These are phyloP conservation scores for Kwoniella heveanensis DNA, from an alignment of 768 basidiomycete species.

Conservation along the genomic window DNA sequence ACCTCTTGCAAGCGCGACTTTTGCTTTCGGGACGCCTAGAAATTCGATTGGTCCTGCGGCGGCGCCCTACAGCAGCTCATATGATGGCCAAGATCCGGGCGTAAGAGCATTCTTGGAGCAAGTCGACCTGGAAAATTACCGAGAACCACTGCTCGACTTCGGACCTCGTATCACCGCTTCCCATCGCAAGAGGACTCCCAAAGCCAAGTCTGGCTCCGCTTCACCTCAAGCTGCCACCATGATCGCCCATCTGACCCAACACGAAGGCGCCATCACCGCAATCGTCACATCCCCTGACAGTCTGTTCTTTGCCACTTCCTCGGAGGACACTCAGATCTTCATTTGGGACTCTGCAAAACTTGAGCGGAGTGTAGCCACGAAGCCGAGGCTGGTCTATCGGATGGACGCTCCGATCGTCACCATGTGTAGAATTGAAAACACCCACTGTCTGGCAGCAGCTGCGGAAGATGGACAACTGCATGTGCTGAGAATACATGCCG, in stretches of 20 bases:
- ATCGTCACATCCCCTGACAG: conserved; percentile 91
- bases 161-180: conserved; percentile 81
- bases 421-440: conserved; percentile 76
- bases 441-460: conserved; percentile 48
- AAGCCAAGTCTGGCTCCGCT: conserved; percentile 48
- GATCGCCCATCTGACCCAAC: conserved; percentile 80
- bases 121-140: conserved; percentile 77
- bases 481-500: conserved; percentile 49
- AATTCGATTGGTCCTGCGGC: conserved; percentile 3
- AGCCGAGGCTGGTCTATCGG: conserved; percentile 58
- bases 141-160: conserved; percentile 85
- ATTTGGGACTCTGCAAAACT: conserved; percentile 73
- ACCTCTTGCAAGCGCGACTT: conserved; percentile 56
- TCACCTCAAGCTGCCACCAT: conserved; percentile 75
- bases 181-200: conserved; percentile 62
- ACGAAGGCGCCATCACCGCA: conserved; percentile 74
- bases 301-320: conserved; percentile 68
- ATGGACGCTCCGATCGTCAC: conserved; percentile 69
- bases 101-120: conserved; percentile 87
- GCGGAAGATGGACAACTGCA: conserved; percentile 46
- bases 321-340: conserved; percentile 58
- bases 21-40: conserved; percentile 19
- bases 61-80: conserved; percentile 55
- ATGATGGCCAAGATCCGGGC: conserved; percentile 84
- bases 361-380: conserved; percentile 89